A percentile compares a stretch with the other conserved stretches of the same genome.
Evolutionary conservation across 176 grass and related monocot species (phyloP).

Genomic region (Alloteropsis semialata): DNA sequence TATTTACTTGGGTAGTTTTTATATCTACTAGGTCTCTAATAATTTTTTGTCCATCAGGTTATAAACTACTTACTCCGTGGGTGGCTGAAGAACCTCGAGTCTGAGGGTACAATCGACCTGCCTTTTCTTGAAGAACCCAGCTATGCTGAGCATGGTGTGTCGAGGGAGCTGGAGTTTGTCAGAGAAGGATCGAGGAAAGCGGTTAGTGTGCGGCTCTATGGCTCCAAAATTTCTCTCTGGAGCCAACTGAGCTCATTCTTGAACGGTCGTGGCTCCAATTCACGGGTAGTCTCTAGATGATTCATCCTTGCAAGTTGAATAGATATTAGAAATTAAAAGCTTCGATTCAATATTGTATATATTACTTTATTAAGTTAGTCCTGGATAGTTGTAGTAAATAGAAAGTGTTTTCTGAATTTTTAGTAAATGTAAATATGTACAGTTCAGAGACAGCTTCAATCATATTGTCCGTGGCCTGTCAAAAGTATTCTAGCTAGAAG

Average conservation of each 20-base stretch:
- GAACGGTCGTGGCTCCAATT: constrained; percentile 43
- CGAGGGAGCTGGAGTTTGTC: constrained; percentile 68
- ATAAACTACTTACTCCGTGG: constrained; percentile 89
- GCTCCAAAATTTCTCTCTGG: constrained; percentile 69
- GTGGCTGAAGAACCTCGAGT: constrained; percentile 92
- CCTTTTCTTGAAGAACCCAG: constrained; percentile 76
- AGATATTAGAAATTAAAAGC: constrained; percentile 30
- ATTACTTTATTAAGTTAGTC: constrained; percentile 42
- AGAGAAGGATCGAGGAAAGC: constrained; percentile 79
- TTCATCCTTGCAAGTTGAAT: neutral
- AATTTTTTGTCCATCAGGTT: constrained; percentile 47
- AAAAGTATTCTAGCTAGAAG: neutral
- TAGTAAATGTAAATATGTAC: constrained; percentile 38
- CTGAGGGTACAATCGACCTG: constrained; percentile 52
- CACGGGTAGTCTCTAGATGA: constrained; percentile 48
- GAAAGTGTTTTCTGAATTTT: neutral
- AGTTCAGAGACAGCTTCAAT: constrained; percentile 13
- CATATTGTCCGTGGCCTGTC: neutral
- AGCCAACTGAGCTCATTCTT: constrained; percentile 55
- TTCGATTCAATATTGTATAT: constrained; percentile 42
- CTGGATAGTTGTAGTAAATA: constrained; percentile 11
- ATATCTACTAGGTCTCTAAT: neutral
- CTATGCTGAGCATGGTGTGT: constrained; percentile 45
- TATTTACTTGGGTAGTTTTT: constrained; percentile 3
- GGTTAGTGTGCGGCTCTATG: constrained; percentile 65